These are phyloP conservation scores for Cordyceps tenuipes DNA, from an alignment of 2,329 filamentous ascomycete species.

Conservation along the genomic window DNA sequence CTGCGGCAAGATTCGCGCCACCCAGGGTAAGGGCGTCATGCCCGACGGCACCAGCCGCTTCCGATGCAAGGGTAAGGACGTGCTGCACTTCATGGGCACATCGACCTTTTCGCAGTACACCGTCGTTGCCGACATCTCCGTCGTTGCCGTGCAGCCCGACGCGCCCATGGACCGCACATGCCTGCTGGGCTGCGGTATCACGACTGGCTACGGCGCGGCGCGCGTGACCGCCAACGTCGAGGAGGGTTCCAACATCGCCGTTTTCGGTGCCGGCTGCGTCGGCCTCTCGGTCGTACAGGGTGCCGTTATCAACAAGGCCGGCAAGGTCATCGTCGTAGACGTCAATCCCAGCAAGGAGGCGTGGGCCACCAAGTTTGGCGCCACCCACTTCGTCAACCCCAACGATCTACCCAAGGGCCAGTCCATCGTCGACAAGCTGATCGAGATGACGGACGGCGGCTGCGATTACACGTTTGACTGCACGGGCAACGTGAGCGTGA, in stretches of 20 bases:
- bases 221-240: slow-evolving; percentile 89
- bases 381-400: slow-evolving; percentile 95
- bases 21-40: slow-evolving; percentile 94
- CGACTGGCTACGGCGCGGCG: slow-evolving; percentile 93
- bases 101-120: slow-evolving; percentile 99
- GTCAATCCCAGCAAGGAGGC: slow-evolving; percentile 86
- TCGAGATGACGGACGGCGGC: slow-evolving; percentile 96
- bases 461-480: slow-evolving; percentile 99
- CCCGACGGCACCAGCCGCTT: slow-evolving; percentile 94
- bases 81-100: slow-evolving; percentile 98
- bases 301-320: slow-evolving; percentile 73
- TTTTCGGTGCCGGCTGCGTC: slow-evolving; percentile 95
- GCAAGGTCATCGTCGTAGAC: slow-evolving; percentile 64
- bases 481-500: slow-evolving; percentile 93
- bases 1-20: slow-evolving; percentile 96
- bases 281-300: slow-evolving; percentile 94
- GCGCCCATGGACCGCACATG: slow-evolving; percentile 95
- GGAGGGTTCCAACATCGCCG: slow-evolving; percentile 77
- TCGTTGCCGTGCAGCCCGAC: slow-evolving; percentile 82
- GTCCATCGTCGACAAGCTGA: slow-evolving; percentile 82
- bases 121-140: slow-evolving; percentile 96
- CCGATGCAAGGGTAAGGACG: slow-evolving; percentile 86
- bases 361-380: slow-evolving; percentile 91
- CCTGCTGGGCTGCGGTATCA: slow-evolving; percentile 95
- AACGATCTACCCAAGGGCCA: slow-evolving; percentile 60